Evolutionary conservation across 1,139 yeast genomes (phyloP).

Genomic region (Taphrina wiesneri): DNA sequence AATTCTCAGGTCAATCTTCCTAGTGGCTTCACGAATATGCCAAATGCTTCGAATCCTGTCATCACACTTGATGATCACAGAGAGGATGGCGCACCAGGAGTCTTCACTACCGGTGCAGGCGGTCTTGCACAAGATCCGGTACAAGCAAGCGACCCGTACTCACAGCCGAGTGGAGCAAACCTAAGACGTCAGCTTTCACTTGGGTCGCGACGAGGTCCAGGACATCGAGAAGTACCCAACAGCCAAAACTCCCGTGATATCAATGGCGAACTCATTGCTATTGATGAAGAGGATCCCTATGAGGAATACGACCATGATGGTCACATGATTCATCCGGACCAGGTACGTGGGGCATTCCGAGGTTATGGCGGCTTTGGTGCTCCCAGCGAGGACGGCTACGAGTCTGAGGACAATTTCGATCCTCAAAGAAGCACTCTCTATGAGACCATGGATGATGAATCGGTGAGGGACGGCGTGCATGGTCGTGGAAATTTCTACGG

Average conservation of each 20-base stretch:
- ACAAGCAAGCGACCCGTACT: not conserved
- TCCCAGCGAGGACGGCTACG: conserved; percentile 33
- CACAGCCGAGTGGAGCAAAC: conserved; percentile 9
- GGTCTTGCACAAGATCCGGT: conserved; percentile 2
- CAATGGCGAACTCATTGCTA: conserved; percentile 31
- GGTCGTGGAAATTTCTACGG: conserved; percentile 26
- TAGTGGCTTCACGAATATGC: conserved; percentile 32
- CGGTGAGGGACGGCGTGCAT: conserved; percentile 16
- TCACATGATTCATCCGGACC: conserved; percentile 29
- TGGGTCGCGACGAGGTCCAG: conserved; percentile 37
- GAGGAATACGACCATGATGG: conserved; percentile 32
- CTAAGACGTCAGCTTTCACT: conserved; percentile 33
- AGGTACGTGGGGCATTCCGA: conserved; percentile 32
- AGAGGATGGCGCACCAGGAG: conserved; percentile 2
- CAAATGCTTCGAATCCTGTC: conserved; percentile 28
- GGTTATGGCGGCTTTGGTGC: conserved; percentile 33
- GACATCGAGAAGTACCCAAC: conserved; percentile 22
- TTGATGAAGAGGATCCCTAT: conserved; percentile 27
- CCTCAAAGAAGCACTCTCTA: conserved; percentile 31
- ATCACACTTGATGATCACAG: conserved; percentile 22
- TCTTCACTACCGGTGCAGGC: not conserved
- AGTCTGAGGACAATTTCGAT: conserved; percentile 31
- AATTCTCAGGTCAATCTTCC: conserved; percentile 27
- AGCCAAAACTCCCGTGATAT: conserved; percentile 10
- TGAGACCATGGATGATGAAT: conserved; percentile 32